phyloP scores from a whole-genome alignment of 495 filamentous ascomycete genomes.

The Pseudomonodictys pantanalensis region DNA sequence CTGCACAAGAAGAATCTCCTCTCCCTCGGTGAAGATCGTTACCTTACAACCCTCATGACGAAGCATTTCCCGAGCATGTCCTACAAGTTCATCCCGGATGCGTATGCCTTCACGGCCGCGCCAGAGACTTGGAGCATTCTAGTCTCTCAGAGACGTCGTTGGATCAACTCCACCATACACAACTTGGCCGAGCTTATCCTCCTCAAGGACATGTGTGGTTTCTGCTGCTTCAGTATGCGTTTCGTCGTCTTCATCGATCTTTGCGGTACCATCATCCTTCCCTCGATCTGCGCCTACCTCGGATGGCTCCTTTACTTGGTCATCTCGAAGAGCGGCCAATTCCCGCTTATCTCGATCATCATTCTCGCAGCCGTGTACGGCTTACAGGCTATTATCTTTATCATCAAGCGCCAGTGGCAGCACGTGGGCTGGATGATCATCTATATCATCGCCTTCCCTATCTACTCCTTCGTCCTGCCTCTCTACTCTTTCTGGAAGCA shows the following conservation, averaged over 20 bases:
- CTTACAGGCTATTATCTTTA: conserved; percentile 93
- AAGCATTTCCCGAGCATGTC: conserved; percentile 95
- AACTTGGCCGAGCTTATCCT: conserved; percentile 86
- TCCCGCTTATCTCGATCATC: conserved; percentile 82
- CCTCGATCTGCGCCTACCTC: conserved; percentile 85
- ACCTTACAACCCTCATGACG: conserved; percentile 94
- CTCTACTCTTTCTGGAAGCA: conserved; percentile 99
- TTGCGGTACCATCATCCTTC: conserved; percentile 87
- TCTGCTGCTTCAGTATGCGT: conserved; percentile 99
- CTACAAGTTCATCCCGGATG: conserved; percentile 92
- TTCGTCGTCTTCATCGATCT: conserved; percentile 97
- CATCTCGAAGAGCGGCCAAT: conserved; percentile 65
- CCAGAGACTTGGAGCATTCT: conserved; percentile 91
- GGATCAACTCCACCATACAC: conserved; percentile 99
- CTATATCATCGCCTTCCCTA: conserved; percentile 88
- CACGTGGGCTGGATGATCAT: conserved; percentile 99
- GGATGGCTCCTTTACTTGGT: conserved; percentile 84
- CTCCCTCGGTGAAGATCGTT: conserved; percentile 95
- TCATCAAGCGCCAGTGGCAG: conserved; percentile 94
- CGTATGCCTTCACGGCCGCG: conserved; percentile 86
- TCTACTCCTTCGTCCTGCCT: conserved; percentile 88
- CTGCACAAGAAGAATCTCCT: conserved; percentile 98
- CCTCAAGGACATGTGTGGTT: conserved; percentile 89
- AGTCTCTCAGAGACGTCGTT: conserved; percentile 90
- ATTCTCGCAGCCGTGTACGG: conserved; percentile 91